phyloP scores from a whole-genome alignment of 352 stramenopile species.

The Phytopythium montanum region DNA sequence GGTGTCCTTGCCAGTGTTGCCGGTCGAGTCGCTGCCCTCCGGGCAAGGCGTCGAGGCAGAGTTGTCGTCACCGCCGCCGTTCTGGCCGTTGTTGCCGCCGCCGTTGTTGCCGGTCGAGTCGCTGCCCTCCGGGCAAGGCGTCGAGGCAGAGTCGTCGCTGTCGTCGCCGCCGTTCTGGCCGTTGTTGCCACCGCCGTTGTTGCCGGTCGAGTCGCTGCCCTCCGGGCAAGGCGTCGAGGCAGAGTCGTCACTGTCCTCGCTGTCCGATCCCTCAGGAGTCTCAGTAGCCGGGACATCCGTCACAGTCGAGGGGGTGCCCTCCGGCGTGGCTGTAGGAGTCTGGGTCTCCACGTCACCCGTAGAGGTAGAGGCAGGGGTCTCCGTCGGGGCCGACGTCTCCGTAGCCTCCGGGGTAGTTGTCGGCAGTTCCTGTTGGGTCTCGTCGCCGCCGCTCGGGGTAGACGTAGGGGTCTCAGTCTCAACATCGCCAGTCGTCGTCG shows the following conservation, averaged over 20 bases:
- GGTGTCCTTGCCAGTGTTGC: background rate
- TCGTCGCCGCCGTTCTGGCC: slow-evolving; percentile 2
- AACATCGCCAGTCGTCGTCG: background rate
- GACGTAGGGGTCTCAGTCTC: slow-evolving; percentile 11
- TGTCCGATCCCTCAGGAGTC: too few relatives aligned
- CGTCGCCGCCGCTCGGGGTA: background rate
- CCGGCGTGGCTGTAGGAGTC: slow-evolving; percentile 8
- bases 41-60: background rate
- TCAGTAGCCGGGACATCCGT: too few relatives aligned
- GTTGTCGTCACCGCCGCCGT: slow-evolving; percentile 1
- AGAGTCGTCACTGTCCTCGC: background rate
- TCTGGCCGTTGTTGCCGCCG: background rate
- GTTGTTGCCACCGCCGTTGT: slow-evolving; percentile 2
- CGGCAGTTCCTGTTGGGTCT: too few relatives aligned
- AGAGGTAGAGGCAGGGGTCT: slow-evolving; percentile 8
- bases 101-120: slow-evolving; percentile 3
- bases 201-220: slow-evolving; percentile 1
- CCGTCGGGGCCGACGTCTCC: slow-evolving; percentile 3
- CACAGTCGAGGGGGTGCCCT: too few relatives aligned
- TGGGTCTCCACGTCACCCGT: background rate
- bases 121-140: background rate
- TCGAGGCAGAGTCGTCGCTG: background rate
- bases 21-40: slow-evolving; percentile 1
- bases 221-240: background rate
- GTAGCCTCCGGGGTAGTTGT: too few relatives aligned